phyloP scores from a whole-genome alignment of 192 early-diverging fungal genomes.

The Entomortierella chlamydospora region DNA sequence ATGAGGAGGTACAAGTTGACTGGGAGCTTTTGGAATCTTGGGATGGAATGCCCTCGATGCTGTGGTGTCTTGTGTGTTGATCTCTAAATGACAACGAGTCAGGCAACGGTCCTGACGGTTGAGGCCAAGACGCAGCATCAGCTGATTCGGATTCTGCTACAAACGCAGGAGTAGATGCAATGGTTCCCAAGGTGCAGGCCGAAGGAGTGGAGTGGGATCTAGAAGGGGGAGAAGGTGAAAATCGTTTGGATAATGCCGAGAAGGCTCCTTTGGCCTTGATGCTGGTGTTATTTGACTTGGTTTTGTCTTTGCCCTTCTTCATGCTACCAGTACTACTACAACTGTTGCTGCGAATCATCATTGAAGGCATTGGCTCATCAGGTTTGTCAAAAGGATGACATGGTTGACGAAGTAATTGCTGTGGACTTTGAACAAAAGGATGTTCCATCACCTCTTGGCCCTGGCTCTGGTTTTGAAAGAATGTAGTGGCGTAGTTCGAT shows the following conservation, averaged over 20 bases:
- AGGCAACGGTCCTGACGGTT: slow-evolving; percentile 15
- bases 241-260: slow-evolving; percentile 27
- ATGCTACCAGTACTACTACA: background rate
- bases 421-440: background rate
- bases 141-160: background rate
- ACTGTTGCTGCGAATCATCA: background rate
- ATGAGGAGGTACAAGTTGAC: slow-evolving; percentile 23
- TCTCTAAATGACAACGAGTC: slow-evolving; percentile 6
- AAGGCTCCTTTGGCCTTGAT: slow-evolving; percentile 13
- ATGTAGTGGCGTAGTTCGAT: background rate
- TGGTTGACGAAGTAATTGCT: background rate
- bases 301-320: slow-evolving; percentile 1
- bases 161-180: background rate
- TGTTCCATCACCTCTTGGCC: no score
- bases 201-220: slow-evolving; percentile 15
- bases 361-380: background rate
- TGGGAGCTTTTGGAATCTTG: slow-evolving; percentile 13
- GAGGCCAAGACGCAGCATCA: background rate
- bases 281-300: background rate
- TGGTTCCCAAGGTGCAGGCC: background rate
- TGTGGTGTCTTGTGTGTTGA: slow-evolving; percentile 26
- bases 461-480: no score
- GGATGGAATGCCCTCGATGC: slow-evolving; percentile 9
- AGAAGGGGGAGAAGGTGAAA: slow-evolving; percentile 19
- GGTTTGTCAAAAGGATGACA: slow-evolving; percentile 12